phyloP scores from a whole-genome alignment of 805 yeast genomes.

The Cyberlindnera japonica region DNA sequence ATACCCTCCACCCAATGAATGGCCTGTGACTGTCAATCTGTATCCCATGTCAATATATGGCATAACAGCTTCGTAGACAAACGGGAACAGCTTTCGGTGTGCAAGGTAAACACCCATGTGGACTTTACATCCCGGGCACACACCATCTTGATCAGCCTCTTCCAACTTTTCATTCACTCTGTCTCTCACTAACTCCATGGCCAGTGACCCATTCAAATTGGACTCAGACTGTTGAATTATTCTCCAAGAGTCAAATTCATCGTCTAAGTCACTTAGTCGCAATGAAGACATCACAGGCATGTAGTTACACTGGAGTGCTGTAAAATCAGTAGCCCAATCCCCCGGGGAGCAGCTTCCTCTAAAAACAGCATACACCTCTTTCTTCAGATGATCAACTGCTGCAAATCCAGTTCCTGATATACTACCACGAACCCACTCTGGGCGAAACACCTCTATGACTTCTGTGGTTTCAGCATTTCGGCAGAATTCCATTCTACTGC shows the following conservation, averaged over 20 bases:
- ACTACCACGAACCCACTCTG: constrained; percentile 29
- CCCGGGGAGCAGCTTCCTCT: constrained; percentile 60
- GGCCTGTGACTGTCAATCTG: constrained; percentile 57
- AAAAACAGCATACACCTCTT: constrained; percentile 47
- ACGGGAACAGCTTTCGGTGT: constrained; percentile 37
- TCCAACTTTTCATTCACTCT: background rate
- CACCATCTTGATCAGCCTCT: background rate
- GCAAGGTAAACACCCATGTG: constrained; percentile 63
- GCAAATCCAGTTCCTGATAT: constrained; percentile 53
- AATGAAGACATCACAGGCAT: constrained; percentile 42
- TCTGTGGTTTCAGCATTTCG: constrained; percentile 1
- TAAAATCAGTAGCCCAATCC: constrained; percentile 63
- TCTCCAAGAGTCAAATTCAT: background rate
- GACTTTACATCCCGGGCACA: constrained; percentile 39
- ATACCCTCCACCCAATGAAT: constrained; percentile 74
- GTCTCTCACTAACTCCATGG: background rate
- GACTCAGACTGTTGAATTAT: background rate
- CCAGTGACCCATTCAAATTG: background rate
- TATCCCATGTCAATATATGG: constrained; percentile 41
- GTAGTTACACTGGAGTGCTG: constrained; percentile 43
- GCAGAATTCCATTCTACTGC: constrained; percentile 4
- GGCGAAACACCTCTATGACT: constrained; percentile 13
- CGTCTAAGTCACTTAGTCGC: too few species aligned
- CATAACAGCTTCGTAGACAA: constrained; percentile 32
- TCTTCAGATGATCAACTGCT: constrained; percentile 42